These are phyloP conservation scores for Claviceps cyperi DNA, from an alignment of 2,329 filamentous ascomycete species.

Conservation along the genomic window DNA sequence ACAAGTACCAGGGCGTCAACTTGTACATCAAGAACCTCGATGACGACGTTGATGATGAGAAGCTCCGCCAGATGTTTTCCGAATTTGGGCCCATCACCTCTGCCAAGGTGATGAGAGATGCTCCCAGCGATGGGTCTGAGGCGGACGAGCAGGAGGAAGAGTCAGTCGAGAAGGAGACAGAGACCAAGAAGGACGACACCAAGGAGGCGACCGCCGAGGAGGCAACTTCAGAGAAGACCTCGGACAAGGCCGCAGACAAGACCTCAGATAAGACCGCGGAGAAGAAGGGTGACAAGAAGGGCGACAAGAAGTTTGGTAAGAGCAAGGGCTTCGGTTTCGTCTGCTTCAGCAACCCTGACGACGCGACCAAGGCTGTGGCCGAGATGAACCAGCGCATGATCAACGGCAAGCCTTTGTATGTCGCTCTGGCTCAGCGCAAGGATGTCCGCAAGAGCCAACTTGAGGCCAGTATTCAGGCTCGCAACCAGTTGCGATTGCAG, in stretches of 20 bases:
- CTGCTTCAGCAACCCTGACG: slow-evolving; percentile 98
- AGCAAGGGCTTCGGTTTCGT: slow-evolving; percentile 99
- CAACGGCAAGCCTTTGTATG: slow-evolving; percentile 90
- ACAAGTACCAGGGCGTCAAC: slow-evolving; percentile 98
- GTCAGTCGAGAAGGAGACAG: slow-evolving; percentile 37
- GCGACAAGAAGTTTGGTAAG: slow-evolving; percentile 68
- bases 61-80: slow-evolving; percentile 85
- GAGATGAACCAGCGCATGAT: slow-evolving; percentile 99
- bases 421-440: slow-evolving; percentile 96
- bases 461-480: slow-evolving; percentile 96
- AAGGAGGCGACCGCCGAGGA: slow-evolving; percentile 30
- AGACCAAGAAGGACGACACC: slow-evolving; percentile 28
- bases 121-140: slow-evolving; percentile 38
- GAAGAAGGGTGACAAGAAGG: slow-evolving; percentile 44
- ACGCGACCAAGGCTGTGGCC: slow-evolving; percentile 95
- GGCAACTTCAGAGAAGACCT: slow-evolving; percentile 41
- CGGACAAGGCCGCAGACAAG: slow-evolving; percentile 92
- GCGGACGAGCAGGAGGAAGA: slow-evolving; percentile 40
- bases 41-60: slow-evolving; percentile 94
- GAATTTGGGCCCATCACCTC: slow-evolving; percentile 92
- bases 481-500: slow-evolving; percentile 97
- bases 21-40: slow-evolving; percentile 99
- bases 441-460: slow-evolving; percentile 99
- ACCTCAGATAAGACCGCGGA: no score
- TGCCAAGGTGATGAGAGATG: slow-evolving; percentile 97